These are phyloP conservation scores for Aspergillus homomorphus DNA, from an alignment of 495 filamentous ascomycete species.

Conservation along the genomic window DNA sequence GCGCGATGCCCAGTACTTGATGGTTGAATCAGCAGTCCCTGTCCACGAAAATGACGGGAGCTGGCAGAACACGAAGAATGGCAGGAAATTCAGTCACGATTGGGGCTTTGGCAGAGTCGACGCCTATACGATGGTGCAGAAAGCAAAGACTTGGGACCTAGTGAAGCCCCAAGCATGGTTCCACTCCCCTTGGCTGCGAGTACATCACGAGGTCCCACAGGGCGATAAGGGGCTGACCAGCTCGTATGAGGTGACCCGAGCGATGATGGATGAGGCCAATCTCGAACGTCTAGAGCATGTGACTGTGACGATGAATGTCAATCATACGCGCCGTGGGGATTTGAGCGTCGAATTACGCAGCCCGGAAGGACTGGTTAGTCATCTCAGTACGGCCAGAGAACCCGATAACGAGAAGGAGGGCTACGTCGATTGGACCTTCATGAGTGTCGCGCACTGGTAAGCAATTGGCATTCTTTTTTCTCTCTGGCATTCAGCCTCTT, in stretches of 20 bases:
- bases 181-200: constrained; percentile 86
- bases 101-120: constrained; percentile 96
- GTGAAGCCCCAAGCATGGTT: constrained; percentile 99
- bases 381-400: constrained; percentile 71
- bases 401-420: constrained; percentile 61
- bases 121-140: constrained; percentile 78
- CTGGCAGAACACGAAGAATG: constrained; percentile 77
- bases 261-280: constrained; percentile 77
- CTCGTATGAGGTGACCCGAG: constrained; percentile 69
- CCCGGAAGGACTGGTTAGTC: constrained; percentile 75
- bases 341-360: constrained; percentile 89
- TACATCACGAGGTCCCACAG: constrained; percentile 82
- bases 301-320: constrained; percentile 94
- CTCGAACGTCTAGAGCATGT: constrained; percentile 86
- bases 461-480: constrained; percentile 21
- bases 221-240: constrained; percentile 77
- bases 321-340: constrained; percentile 82
- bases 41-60: constrained; percentile 70
- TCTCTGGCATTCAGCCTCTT: neutral
- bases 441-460: constrained; percentile 95
- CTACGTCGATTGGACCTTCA: constrained; percentile 98
- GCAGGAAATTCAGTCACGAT: constrained; percentile 85
- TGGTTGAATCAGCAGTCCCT: constrained; percentile 78
- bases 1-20: constrained; percentile 92
- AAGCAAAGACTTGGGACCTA: constrained; percentile 76